These are phyloP conservation scores for Aureobasidium sp. DNA, from an alignment of 2,329 filamentous ascomycete species.

Conservation along the genomic window DNA sequence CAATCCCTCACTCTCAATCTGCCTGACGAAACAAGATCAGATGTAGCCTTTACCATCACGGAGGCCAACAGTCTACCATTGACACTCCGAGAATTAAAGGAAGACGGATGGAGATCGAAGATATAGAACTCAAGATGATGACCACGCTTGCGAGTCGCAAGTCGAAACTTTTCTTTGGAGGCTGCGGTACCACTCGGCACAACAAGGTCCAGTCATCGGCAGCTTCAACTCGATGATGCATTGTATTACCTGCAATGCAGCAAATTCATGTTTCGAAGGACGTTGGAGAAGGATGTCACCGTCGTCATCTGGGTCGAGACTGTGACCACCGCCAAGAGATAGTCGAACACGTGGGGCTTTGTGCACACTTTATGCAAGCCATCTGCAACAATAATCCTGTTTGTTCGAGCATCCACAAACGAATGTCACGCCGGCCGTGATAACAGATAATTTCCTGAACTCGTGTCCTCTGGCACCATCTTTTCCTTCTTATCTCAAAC, in stretches of 20 bases:
- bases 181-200: no score
- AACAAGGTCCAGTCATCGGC: no score
- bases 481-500: background rate
- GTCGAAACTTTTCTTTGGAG: no score
- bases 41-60: no score
- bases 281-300: background rate
- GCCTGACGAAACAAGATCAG: no score
- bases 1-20: no score
- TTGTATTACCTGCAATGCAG: background rate
- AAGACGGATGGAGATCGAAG: no score
- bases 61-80: no score
- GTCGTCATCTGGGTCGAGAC: background rate
- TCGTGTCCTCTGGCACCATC: background rate
- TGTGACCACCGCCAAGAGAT: background rate
- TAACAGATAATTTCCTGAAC: slow-evolving; percentile 5
- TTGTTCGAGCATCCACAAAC: background rate
- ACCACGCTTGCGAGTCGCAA: no score
- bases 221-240: background rate
- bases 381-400: slow-evolving; percentile 2
- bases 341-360: background rate
- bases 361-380: background rate
- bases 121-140: no score
- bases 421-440: slow-evolving; percentile 3
- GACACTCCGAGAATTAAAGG: no score
- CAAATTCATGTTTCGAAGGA: background rate